Evolutionary conservation across 2,329 filamentous ascomycete species (phyloP).

Genomic region (Nigrospora oryzae): DNA sequence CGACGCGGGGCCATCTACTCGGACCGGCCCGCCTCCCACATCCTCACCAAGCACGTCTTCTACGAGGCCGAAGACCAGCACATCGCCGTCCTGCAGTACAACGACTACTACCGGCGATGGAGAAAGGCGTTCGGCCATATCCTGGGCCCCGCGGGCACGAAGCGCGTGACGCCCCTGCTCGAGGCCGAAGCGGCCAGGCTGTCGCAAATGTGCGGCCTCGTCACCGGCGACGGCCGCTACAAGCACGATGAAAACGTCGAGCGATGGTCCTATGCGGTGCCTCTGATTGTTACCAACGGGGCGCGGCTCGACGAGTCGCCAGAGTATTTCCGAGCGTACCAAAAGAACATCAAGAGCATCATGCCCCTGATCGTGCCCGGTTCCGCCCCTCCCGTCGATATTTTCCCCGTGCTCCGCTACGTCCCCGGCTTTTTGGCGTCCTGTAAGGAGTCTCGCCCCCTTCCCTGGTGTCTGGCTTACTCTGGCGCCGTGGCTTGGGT

Average conservation of each 20-base stretch:
- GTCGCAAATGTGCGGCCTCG: background rate
- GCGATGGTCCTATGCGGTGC: conserved; percentile 1
- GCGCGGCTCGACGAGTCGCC: background rate
- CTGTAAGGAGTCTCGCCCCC: conserved; percentile 1
- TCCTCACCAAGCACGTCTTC: conserved; percentile 1
- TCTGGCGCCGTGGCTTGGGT: too few species aligned
- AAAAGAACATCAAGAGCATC: background rate
- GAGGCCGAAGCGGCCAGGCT: conserved; percentile 3
- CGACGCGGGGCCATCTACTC: conserved; percentile 3
- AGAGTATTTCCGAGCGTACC: background rate
- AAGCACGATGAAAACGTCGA: background rate
- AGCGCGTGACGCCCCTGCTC: conserved; percentile 2
- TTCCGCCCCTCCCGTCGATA: conserved; percentile 7
- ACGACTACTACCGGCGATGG: conserved; percentile 4
- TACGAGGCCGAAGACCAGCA: conserved; percentile 1
- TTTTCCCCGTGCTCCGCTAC: conserved; percentile 6
- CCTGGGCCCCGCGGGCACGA: background rate
- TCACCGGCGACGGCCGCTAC: background rate
- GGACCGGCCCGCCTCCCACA: conserved; percentile 2
- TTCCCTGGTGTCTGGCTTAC: too few species aligned
- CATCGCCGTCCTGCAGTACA: conserved; percentile 2
- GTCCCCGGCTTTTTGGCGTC: conserved; percentile 4
- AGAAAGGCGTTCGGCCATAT: conserved; percentile 3
- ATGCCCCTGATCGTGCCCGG: background rate
- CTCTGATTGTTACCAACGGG: conserved; percentile 1